Conservation (phyloP, 495 filamentous ascomycete species). For the Aspergillus campestris region DNA sequence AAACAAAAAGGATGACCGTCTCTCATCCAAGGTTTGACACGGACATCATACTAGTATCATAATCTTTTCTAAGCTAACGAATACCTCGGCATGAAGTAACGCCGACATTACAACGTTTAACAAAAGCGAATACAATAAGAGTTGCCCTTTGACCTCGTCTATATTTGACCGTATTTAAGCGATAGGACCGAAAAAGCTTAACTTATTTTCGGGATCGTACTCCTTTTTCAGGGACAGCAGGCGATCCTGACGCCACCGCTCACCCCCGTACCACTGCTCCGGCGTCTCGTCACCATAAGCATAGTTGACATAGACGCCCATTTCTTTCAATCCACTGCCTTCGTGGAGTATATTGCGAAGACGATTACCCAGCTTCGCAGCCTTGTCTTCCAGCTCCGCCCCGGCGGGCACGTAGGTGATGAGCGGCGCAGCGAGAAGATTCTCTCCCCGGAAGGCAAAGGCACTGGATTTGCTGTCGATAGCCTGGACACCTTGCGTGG, state of each 20-base stretch:
- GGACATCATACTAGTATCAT: no score
- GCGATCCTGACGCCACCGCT: slow-evolving; percentile 36
- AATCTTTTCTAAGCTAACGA: no score
- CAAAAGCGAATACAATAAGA: no score
- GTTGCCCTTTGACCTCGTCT: no score
- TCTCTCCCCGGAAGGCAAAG: slow-evolving; percentile 34
- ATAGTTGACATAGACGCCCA: slow-evolving; percentile 53
- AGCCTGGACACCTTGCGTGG: slow-evolving; percentile 35
- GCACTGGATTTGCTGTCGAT: slow-evolving; percentile 27
- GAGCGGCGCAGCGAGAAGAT: slow-evolving; percentile 37
- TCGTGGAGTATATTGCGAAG: slow-evolving; percentile 34
- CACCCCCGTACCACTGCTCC: slow-evolving; percentile 41
- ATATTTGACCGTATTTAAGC: background rate
- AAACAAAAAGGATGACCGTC: no score
- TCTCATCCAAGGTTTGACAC: no score
- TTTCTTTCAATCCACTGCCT: slow-evolving; percentile 23
- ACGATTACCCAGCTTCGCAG: slow-evolving; percentile 28
- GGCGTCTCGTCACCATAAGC: slow-evolving; percentile 44
- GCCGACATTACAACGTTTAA: no score
- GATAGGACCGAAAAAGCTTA: slow-evolving; percentile 47
- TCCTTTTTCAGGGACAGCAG: slow-evolving; percentile 42
- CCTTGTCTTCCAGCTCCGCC: slow-evolving; percentile 18
- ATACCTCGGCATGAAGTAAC: no score
- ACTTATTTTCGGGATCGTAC: slow-evolving; percentile 45
- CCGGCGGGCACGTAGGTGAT: slow-evolving; percentile 29